Conservation (phyloP, 805 yeast genomes). For the Ogataea naganishii region DNA sequence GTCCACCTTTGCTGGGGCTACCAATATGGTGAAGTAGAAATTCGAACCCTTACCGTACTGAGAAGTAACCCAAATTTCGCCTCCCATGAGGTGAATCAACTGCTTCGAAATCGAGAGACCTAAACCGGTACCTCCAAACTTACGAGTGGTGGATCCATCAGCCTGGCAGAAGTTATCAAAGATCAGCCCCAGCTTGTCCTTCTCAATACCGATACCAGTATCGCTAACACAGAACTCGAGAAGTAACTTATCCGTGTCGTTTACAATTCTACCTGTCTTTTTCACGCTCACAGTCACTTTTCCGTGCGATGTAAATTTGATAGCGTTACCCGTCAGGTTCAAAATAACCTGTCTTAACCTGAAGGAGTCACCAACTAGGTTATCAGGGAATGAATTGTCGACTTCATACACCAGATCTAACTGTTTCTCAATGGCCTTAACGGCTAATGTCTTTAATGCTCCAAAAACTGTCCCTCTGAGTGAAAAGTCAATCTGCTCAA, state of each 20-base stretch:
- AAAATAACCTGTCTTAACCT: conserved; percentile 80
- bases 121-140: conserved; percentile 89
- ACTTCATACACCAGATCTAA: conserved; percentile 72
- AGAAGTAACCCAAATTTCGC: conserved; percentile 87
- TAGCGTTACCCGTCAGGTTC: conserved; percentile 84
- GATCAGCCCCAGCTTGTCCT: conserved; percentile 75
- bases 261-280: conserved; percentile 30
- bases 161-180: conserved; percentile 91
- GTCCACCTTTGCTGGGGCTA: conserved; percentile 60
- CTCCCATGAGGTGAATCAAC: conserved; percentile 85
- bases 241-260: conserved; percentile 39
- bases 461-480: conserved; percentile 84
- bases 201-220: conserved; percentile 85
- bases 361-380: conserved; percentile 81
- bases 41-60: conserved; percentile 74
- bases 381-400: conserved; percentile 83
- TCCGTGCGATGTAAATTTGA: conserved; percentile 78
- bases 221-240: conserved; percentile 83
- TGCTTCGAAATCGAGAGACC: conserved; percentile 85
- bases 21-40: conserved; percentile 73
- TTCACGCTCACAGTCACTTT: conserved; percentile 71
- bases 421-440: conserved; percentile 81
- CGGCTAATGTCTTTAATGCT: conserved; percentile 82
- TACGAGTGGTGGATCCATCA: conserved; percentile 87
- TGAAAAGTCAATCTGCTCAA: conserved; percentile 81